Percentiles rank a stretch among this genome's conserved stretches.
Evolutionary conservation across 2,329 filamentous ascomycete genomes (phyloP).

Genomic region (Achaetomium macrosporum): DNA sequence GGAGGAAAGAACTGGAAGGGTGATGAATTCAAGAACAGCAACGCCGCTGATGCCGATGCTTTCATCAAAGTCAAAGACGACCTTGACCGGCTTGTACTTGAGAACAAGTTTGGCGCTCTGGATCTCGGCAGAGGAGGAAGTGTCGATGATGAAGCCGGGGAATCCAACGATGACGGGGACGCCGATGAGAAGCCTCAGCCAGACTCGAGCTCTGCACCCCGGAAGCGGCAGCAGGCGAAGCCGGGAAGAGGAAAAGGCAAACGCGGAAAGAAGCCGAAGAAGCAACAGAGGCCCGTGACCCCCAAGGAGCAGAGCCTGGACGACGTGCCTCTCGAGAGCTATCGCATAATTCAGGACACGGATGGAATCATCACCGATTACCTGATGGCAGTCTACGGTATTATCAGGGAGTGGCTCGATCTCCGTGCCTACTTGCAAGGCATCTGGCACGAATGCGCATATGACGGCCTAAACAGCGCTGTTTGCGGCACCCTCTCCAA

Average conservation of each 20-base stretch:
- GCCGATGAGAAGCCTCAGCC: neutral
- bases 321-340: conserved; percentile 40
- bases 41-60: conserved; percentile 16
- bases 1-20: conserved; percentile 29
- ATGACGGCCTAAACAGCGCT: conserved; percentile 39
- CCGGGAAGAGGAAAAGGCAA: conserved; percentile 16
- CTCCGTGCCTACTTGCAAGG: conserved; percentile 37
- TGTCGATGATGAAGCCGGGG: conserved; percentile 16
- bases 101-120: conserved; percentile 28
- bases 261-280: conserved; percentile 24
- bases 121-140: conserved; percentile 18
- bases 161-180: neutral
- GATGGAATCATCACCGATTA: conserved; percentile 36
- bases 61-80: neutral
- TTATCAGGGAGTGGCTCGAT: conserved; percentile 33
- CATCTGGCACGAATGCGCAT: conserved; percentile 40
- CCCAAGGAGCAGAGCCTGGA: conserved; percentile 26
- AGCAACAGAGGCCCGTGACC: neutral
- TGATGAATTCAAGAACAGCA: neutral
- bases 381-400: conserved; percentile 37
- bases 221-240: conserved; percentile 18
- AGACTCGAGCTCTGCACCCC: neutral
- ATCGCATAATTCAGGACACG: conserved; percentile 37
- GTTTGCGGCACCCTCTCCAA: conserved; percentile 40
- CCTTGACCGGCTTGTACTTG: conserved; percentile 27